phyloP scores from a whole-genome alignment of 495 filamentous ascomycete species.

The Hyaloscypha finlandica region DNA sequence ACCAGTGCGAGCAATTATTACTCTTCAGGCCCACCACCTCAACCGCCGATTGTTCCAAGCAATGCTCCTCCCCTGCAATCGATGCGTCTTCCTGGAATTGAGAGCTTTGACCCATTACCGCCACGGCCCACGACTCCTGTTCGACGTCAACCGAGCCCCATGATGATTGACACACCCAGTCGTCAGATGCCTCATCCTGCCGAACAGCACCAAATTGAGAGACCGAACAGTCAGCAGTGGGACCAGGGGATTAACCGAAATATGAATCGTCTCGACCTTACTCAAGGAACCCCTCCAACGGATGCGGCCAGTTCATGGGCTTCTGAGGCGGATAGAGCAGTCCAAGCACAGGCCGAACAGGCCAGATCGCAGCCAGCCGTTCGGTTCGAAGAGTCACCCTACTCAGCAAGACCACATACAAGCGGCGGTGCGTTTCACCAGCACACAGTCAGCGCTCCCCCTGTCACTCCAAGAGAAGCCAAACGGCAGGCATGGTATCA shows the following conservation, averaged over 20 bases:
- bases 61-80: constrained; percentile 44
- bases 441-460: constrained; percentile 53
- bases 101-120: constrained; percentile 76
- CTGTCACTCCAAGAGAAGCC: constrained; percentile 51
- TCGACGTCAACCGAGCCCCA: constrained; percentile 63
- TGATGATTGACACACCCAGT: constrained; percentile 62
- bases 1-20: constrained; percentile 55
- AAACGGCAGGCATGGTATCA: constrained; percentile 74
- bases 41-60: constrained; percentile 56
- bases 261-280: constrained; percentile 71
- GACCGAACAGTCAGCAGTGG: constrained; percentile 67
- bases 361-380: constrained; percentile 42
- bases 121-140: constrained; percentile 61
- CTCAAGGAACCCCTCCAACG: constrained; percentile 46
- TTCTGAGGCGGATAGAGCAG: constrained; percentile 48
- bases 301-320: constrained; percentile 58
- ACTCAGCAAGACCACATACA: constrained; percentile 26
- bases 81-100: constrained; percentile 80
- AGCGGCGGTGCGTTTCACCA: constrained; percentile 41
- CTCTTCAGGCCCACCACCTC: constrained; percentile 58
- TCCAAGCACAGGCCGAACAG: constrained; percentile 50
- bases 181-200: constrained; percentile 35
- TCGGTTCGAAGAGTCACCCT: constrained; percentile 46
- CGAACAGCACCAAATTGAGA: constrained; percentile 47
- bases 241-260: constrained; percentile 76